Evolutionary conservation across 495 filamentous ascomycete species (phyloP).

Genomic region (Tuber brumale): DNA sequence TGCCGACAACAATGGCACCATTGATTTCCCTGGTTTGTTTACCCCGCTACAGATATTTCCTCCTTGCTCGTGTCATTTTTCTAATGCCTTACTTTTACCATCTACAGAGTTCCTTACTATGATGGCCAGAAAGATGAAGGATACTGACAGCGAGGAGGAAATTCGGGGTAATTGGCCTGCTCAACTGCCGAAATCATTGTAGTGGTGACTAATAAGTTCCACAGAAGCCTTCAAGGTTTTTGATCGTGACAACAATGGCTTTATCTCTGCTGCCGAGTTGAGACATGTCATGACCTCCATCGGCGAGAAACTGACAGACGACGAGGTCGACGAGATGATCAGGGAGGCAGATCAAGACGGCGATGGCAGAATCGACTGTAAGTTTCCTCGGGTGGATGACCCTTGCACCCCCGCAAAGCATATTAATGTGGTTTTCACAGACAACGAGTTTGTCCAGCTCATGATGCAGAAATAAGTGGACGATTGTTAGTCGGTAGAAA

Average conservation of each 20-base stretch:
- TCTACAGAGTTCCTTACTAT: conserved; percentile 88
- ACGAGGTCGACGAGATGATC: conserved; percentile 99
- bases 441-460: conserved; percentile 99
- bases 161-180: conserved; percentile 70
- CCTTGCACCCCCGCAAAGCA: neutral
- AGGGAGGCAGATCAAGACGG: conserved; percentile 98
- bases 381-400: conserved; percentile 23
- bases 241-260: conserved; percentile 98
- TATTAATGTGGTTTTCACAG: conserved; percentile 51
- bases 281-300: conserved; percentile 99
- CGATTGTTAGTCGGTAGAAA: neutral
- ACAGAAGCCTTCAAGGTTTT: conserved; percentile 74
- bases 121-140: conserved; percentile 99
- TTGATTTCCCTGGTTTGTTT: conserved; percentile 88
- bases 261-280: conserved; percentile 95
- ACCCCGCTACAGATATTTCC: neutral
- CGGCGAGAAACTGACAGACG: conserved; percentile 97
- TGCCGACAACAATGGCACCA: conserved; percentile 98
- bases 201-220: neutral
- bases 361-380: conserved; percentile 95
- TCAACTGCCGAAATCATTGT: conserved; percentile 39
- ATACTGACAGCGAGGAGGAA: conserved; percentile 98
- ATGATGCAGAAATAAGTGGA: conserved; percentile 97
- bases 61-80: neutral
- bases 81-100: conserved; percentile 9